Base-by-base conservation (phyloP, 2,329 filamentous ascomycete genomes). In the Verticillium isaacii region DNA sequence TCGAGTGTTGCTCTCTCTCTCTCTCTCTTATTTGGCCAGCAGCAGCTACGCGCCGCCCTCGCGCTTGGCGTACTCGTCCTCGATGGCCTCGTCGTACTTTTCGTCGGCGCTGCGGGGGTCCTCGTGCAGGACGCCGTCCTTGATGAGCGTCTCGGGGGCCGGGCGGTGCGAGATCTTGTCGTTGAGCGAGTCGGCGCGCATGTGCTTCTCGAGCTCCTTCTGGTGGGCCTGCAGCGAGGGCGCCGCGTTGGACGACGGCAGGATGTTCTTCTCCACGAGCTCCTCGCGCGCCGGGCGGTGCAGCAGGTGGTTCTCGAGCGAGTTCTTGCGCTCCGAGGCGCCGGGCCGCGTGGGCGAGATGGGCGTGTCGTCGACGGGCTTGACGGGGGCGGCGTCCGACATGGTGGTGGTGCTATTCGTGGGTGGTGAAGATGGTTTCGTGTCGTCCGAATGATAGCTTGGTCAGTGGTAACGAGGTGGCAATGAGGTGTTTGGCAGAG, bases 251-350 rank as follows among this genome's bases (percentile, higher is more conserved):
- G 90, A 90, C 61, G 88, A 86, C 32, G 91, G 91, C 32, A 97
- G 87, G 73, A 97, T 97, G 77, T 97, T 96, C 68, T 88, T 90
- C 73, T 95, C 90, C 65, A 97, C 80, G 25, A 97, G 82, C 70
- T 92, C 87, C 39, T 92, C 85, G 62, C 90, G 87, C 25, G 92
- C 85, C 29, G 90, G 90, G 50, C 92, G 89, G 68, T 88, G 85
- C 73, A 88, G 84, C 60, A 92, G 81, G 70, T 91, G 86, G 69
- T 88, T 86, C 75, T 91, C 89, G 14, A 93, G 82, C 4, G 89
- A 92, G 79, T 91, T 88, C 73, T 84, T 85, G 68, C 86, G 82
- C 52, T 72, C 78, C 29, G 76, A 37, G 45, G 63, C 71, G 59
- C 72, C 68, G 59, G 82, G 78, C 54, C 80, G 80, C 66, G 80